phyloP scores from a whole-genome alignment of 1,284 basidiomycete species.

The Papiliotrema flavescens region DNA sequence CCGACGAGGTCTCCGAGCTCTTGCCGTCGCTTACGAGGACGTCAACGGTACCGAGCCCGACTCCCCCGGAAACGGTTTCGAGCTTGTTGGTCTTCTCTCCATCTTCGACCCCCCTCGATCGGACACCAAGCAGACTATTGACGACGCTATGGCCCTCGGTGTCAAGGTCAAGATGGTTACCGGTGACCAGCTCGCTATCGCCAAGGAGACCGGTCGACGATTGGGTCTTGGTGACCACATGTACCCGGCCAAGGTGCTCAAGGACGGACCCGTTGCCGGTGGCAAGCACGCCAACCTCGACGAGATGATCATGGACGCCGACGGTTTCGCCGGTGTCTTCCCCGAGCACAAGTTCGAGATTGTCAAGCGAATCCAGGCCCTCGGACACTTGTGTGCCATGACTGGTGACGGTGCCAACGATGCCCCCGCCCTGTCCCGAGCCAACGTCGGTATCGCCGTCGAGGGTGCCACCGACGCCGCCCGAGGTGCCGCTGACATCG shows the following conservation, averaged over 20 bases:
- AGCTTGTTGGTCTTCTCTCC: conserved; percentile 92
- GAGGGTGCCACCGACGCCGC: conserved; percentile 95
- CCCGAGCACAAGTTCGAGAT: conserved; percentile 92
- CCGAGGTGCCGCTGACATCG: conserved; percentile 92
- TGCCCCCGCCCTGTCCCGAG: conserved; percentile 86
- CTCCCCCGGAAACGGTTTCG: conserved; percentile 80
- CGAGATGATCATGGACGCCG: conserved; percentile 72
- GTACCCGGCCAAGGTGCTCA: conserved; percentile 92
- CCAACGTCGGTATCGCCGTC: conserved; percentile 95
- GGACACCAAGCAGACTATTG: conserved; percentile 98
- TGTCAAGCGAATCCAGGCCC: conserved; percentile 89
- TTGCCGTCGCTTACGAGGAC: conserved; percentile 94
- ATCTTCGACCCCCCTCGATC: conserved; percentile 98
- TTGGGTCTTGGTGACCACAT: conserved; percentile 95
- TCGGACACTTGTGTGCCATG: conserved; percentile 83
- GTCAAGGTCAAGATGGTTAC: conserved; percentile 99
- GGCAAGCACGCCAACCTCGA: conserved; percentile 74
- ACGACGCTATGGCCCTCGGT: conserved; percentile 91
- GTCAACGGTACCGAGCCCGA: conserved; percentile 63
- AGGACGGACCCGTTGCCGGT: conserved; percentile 79
- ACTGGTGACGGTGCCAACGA: conserved; percentile 98
- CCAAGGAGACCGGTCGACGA: conserved; percentile 97
- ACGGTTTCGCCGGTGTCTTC: conserved; percentile 87
- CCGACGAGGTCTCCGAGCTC: conserved; percentile 90
- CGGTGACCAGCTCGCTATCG: conserved; percentile 98